Evolutionary conservation across 2,329 filamentous ascomycete species (phyloP), one percentile per base, ranked within the genome.

Genomic region (Chaetomium strumarium): DNA sequence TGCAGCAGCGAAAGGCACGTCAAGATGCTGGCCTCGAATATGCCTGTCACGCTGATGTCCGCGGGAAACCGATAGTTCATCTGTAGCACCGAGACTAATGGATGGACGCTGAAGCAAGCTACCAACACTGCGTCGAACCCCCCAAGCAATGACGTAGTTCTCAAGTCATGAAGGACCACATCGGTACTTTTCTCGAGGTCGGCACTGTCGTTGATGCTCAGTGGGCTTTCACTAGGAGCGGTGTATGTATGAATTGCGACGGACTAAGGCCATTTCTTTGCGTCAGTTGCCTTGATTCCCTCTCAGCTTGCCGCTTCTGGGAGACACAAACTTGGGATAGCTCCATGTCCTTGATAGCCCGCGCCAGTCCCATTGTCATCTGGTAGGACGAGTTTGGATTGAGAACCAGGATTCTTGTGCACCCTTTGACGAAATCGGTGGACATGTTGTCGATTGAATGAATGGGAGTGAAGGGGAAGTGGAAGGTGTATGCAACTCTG

Each of bases 31-130:
- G 90, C 86, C 68, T 96, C 91, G 63, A 96, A 93, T 51, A 97
- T 96, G 6, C 92, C 91, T 0, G 81, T 84, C 5, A 90, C 84
- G 33, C 81, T 68, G 72, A 79, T n/a, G n/a, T n/a, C n/a, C n/a
- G 53, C 10, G 58, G 59, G 13, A 60, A 53, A 19, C 56, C 56
- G n/a, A 12, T 64, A 51, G 19, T 56, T 41, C 6, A 68, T 48
- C 67, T 62, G 68, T 13, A 95, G 71, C 45, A 76, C 68, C 0
- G 74, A 67, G 0, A 95, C 88, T 0, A 96, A 77, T 0, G 86
- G 83, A 64, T 96, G 90, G 1, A 86, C 82, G 55, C 88, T 93
- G 72, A 89, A 97, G 71, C 92, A 96, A 17, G 90, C 90, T 2
- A 96, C 79, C 0, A 96, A 77, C 56, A 95, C 84, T n/a, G 78